A percentile compares a stretch with the other conserved stretches of the same genome.
Conservation (phyloP, 2,329 filamentous ascomycete species). For the Fusarium chuoi region DNA sequence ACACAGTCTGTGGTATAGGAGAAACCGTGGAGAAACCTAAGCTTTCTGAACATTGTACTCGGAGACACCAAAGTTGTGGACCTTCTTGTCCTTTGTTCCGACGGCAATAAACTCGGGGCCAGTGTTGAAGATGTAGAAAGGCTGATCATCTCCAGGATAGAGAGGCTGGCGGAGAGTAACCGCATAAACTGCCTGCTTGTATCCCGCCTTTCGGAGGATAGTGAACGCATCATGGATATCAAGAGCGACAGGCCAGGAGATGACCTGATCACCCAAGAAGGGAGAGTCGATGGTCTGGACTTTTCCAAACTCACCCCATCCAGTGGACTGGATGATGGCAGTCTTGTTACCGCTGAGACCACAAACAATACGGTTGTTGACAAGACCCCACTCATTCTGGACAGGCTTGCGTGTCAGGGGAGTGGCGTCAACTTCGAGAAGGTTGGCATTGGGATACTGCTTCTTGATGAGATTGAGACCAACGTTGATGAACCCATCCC, state of each 20-base stretch:
- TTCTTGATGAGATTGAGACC: conserved; percentile 15
- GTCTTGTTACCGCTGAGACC: conserved; percentile 13
- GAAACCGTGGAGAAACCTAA: background rate
- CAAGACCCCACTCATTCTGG: conserved; percentile 18
- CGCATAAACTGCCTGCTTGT: background rate
- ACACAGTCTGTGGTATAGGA: background rate
- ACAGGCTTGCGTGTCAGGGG: conserved; percentile 7
- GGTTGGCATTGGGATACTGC: conserved; percentile 6
- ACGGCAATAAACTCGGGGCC: conserved; percentile 19
- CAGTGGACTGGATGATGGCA: conserved; percentile 20
- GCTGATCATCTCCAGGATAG: conserved; percentile 12
- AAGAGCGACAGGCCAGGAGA: conserved; percentile 14
- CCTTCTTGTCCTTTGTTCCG: conserved; percentile 14
- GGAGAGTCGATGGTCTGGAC: conserved; percentile 15
- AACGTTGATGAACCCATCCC: conserved; percentile 26
- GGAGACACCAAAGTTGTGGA: conserved; percentile 16
- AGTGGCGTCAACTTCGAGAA: conserved; percentile 21
- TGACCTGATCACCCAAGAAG: background rate
- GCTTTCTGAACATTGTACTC: conserved; percentile 6
- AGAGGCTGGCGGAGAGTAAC: conserved; percentile 25
- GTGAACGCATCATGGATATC: conserved; percentile 13
- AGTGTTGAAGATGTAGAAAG: conserved; percentile 25
- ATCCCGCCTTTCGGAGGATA: conserved; percentile 24
- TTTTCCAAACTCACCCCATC: conserved; percentile 15
- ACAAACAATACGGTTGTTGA: conserved; percentile 21